These are phyloP conservation scores for Crucihimalaya himalaica DNA, from an alignment of 345 rosid genomes.

Conservation along the genomic window DNA sequence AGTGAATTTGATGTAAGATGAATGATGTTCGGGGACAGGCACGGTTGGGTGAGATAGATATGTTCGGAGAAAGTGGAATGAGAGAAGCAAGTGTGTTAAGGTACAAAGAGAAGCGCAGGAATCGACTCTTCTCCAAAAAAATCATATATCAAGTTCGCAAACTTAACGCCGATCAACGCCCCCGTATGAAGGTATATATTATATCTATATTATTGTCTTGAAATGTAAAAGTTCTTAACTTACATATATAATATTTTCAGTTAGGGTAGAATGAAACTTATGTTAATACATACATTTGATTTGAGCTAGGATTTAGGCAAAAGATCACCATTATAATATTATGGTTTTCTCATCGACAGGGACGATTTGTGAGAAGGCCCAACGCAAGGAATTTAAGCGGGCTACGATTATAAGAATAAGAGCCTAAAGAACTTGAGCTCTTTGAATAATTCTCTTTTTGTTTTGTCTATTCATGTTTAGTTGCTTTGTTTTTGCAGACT, in stretches of 20 bases:
- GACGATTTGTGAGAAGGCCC: slow-evolving; percentile 35
- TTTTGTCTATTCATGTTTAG: background rate
- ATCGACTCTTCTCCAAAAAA: slow-evolving; percentile 75
- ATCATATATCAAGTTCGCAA: slow-evolving; percentile 84
- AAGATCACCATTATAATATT: background rate
- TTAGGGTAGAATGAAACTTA: background rate
- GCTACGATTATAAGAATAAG: background rate
- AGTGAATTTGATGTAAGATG: background rate
- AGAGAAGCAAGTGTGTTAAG: slow-evolving; percentile 82
- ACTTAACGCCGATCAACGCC: slow-evolving; percentile 81
- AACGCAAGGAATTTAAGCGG: slow-evolving; percentile 24
- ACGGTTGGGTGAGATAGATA: slow-evolving; percentile 67
- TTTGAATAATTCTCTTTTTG: background rate
- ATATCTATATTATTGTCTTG: background rate
- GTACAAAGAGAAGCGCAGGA: slow-evolving; percentile 81
- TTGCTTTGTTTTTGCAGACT: background rate
- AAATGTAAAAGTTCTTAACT: no score
- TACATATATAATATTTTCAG: background rate
- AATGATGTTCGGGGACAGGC: slow-evolving; percentile 49
- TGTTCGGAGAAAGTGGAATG: slow-evolving; percentile 58
- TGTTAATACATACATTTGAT: background rate
- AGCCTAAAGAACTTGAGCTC: background rate
- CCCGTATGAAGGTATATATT: slow-evolving; percentile 67
- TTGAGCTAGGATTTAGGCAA: background rate
- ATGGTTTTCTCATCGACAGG: slow-evolving; percentile 25